Conservation (phyloP, 2,329 filamentous ascomycete species). For the Arachnopeziza araneosa region DNA sequence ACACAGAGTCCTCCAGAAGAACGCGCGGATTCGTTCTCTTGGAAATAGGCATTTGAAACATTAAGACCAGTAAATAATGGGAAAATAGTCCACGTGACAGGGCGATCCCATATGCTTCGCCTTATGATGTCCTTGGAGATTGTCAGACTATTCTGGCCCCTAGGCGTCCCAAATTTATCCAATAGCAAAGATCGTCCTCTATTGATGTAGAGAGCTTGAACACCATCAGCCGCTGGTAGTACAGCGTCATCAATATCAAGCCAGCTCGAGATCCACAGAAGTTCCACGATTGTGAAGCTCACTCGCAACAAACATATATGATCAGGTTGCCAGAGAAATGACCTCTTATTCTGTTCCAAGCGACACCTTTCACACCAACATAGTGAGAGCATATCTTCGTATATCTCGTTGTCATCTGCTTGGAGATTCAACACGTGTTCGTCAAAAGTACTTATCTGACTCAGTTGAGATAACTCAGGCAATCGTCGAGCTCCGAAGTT, state of each 20-base stretch:
- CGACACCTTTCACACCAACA: no score
- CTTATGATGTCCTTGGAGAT: background rate
- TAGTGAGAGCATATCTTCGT: no score
- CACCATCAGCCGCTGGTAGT: background rate
- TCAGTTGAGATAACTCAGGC: no score
- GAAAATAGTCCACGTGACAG: no score
- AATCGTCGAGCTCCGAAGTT: no score
- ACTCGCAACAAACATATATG: background rate
- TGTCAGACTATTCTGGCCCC: background rate
- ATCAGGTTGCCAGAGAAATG: no score
- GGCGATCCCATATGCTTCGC: no score
- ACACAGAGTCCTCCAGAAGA: background rate
- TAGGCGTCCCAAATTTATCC: background rate
- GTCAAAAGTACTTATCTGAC: no score
- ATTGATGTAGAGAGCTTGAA: background rate
- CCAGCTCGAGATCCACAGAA: background rate
- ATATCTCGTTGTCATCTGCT: no score
- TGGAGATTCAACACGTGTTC: no score
- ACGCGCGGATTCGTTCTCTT: background rate
- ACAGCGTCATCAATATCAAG: background rate
- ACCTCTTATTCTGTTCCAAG: no score
- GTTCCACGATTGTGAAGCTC: background rate
- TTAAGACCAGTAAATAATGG: background rate
- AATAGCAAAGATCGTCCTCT: background rate
- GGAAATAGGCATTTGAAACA: no score